phyloP scores from a whole-genome alignment of 257 asterid species.

The Lithospermum erythrorhizon region DNA sequence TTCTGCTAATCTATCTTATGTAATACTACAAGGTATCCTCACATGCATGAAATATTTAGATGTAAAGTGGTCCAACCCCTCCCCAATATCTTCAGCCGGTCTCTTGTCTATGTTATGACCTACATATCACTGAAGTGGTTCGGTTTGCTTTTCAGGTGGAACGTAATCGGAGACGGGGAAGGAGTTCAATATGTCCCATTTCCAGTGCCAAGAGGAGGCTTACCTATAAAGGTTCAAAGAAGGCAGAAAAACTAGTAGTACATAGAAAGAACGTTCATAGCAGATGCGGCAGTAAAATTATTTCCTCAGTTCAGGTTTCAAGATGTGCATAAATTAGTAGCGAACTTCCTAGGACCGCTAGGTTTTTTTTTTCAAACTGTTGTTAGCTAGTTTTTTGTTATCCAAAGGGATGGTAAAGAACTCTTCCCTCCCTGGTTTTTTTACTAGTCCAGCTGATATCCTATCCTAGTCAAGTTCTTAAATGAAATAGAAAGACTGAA shows the following conservation, averaged over 20 bases:
- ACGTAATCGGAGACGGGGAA: constrained; percentile 37
- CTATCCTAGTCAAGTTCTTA: constrained; percentile 3
- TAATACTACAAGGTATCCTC: too few relatives aligned
- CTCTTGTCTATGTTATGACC: background rate
- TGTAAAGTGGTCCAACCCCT: background rate
- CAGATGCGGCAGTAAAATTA: constrained; percentile 8
- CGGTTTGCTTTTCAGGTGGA: constrained; percentile 34
- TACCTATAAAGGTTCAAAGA: constrained; percentile 30
- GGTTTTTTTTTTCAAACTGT: background rate
- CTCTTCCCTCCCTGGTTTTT: background rate
- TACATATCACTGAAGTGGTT: constrained; percentile 5
- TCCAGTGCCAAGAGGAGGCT: constrained; percentile 53
- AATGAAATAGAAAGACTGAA: background rate
- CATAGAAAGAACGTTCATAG: background rate
- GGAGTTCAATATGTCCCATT: constrained; percentile 57
- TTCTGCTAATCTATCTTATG: too few relatives aligned
- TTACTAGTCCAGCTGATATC: constrained; percentile 6
- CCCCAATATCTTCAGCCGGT: background rate
- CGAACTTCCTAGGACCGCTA: background rate
- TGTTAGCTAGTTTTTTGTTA: constrained; percentile 1
- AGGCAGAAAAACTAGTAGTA: constrained; percentile 1
- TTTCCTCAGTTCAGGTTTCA: background rate
- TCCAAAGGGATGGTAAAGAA: constrained; percentile 8
- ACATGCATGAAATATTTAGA: too few relatives aligned
- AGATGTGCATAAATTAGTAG: background rate